Evolutionary conservation across 371 early-diverging fungal species (phyloP), one percentile per base, ranked within the genome.

Genomic region (Mucor mucedo): DNA sequence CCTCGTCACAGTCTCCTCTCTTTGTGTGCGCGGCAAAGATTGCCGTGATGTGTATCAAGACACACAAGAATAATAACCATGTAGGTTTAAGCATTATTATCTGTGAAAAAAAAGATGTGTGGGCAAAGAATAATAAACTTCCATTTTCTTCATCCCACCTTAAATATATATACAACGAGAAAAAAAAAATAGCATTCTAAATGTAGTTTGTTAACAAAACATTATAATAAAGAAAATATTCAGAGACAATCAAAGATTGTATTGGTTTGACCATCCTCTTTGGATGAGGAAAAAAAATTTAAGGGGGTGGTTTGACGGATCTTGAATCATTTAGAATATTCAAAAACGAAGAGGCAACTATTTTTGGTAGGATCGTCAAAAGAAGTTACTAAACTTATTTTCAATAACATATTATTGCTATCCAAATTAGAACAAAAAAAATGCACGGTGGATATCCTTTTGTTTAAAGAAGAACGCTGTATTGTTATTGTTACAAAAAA

Each of bases 231-330:
- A 45, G n/a, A 21, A 45, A 45, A 45, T 21, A 1, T 21, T 21
- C 21, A 30, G 29, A 9, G 30, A 57, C 57, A 57, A 57, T 57
- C n/a, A 57, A 57, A 45, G 5, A 45, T n/a, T n/a, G 16, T 45
- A 42, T 13, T 13, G n/a, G 42, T n/a, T 9, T 42, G 42, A 13
- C 5, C 21, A 47, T 47, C 21, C 9, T 16, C 16, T 5, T 16
- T n/a, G 7, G 21, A 4, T 44, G 44, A 39, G 11, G 40, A 39
- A 39, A 39, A 39, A 39, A 13, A 42, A 13, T 42, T 42, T 42
- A 42, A 42, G 35, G 35, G 8, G 35, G 35, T 35, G 4, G 35
- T 35, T 8, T 8, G 35, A 35, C 35, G 35, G 35, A 35, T 35
- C 35, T 35, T 35, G 35, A 35, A 35, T 8, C 8, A 8, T 35